These are phyloP conservation scores for Crithidia thermophila DNA, from an alignment of 208 protist species.

Conservation along the genomic window DNA sequence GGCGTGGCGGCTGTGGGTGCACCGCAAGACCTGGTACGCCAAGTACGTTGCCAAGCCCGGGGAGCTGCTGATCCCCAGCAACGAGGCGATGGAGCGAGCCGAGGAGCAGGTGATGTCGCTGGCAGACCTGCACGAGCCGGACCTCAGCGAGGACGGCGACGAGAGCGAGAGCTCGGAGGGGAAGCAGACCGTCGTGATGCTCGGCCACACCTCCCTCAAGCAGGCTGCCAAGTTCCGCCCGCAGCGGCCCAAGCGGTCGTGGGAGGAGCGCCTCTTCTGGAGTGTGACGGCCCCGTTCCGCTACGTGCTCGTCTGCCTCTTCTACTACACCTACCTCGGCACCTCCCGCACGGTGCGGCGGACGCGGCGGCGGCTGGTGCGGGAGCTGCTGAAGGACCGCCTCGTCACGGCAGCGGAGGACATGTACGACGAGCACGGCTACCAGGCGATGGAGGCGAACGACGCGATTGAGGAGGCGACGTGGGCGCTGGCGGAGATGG, in stretches of 20 bases:
- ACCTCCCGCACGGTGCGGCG: conserved; percentile 46
- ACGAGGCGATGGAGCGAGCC: conserved; percentile 45
- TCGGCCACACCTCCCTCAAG: conserved; percentile 43
- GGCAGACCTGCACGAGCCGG: conserved; percentile 22
- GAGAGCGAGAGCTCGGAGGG: conserved; percentile 54
- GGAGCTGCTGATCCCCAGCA: conserved; percentile 45
- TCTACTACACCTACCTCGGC: conserved; percentile 54
- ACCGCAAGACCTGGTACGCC: conserved; percentile 51
- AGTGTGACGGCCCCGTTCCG: conserved; percentile 38
- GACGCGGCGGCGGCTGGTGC: conserved; percentile 41
- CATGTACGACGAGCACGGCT: conserved; percentile 19
- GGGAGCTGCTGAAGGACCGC: conserved; percentile 52
- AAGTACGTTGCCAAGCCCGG: conserved; percentile 37
- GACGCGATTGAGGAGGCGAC: conserved; percentile 33
- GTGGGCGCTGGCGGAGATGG: conserved; percentile 39
- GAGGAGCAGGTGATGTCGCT: conserved; percentile 39
- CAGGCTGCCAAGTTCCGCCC: conserved; percentile 45
- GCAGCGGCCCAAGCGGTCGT: conserved; percentile 37
- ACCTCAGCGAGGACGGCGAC: conserved; percentile 28
- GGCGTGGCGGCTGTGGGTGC: conserved; percentile 62
- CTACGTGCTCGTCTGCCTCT: conserved; percentile 34
- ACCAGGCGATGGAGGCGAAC: conserved; percentile 34
- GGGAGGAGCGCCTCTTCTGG: conserved; percentile 36
- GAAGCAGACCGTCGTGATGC: conserved; percentile 50
- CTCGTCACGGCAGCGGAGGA: conserved; percentile 27